Base-by-base conservation (phyloP, 163 green algal species). In the Scenedesmus sp. region DNA sequence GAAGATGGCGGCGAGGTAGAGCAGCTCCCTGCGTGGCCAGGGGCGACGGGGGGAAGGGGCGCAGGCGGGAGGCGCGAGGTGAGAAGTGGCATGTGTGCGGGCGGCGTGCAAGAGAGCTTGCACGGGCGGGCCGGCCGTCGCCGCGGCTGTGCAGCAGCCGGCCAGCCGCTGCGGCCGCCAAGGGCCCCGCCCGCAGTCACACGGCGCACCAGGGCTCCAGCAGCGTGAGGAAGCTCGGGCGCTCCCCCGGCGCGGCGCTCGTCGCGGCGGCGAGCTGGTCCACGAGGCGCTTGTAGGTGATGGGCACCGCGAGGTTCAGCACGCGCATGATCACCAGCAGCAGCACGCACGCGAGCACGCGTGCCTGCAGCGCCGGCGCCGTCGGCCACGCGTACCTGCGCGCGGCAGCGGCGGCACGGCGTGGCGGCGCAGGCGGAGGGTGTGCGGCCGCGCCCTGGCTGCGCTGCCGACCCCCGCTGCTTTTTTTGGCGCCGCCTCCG, bases 261-360 rank as follows among this genome's bases (percentile, higher is more conserved):
- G 36, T 54, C 15, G 51, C 63, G 29, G 63, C 48, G n/a, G 63
- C 80, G 10, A 60, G 72, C 80, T 28, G 80, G 63, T 70, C 88
- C 47, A 26, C 85, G 26, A 82, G 51, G 22, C 44, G 45, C 77
- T 83, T 83, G 77, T 79, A 79, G 11, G 60, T 74, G 20, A 83
- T 78, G 26, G 77, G 77, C 24, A 83, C 89, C 26, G 86, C 83
- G 50, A 94, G 74, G 75, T 94, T 94, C n/a, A 93, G 83, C 9
- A 89, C 57, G 36, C 90, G 83, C 74, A 92, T 79, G 11, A 85
- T 7, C 5, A 87, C 51, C 17, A 94, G 51, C 29, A 93, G 57
- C 22, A 85, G 14, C 53, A 93, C 64, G 60, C 87, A 93, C 3
- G 83, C 24, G 1, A 81, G 60, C 33, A 86, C 89, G 1, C 90